Evolutionary conservation across 805 yeast genomes (phyloP).

Genomic region (Monosporozyma aerobia): DNA sequence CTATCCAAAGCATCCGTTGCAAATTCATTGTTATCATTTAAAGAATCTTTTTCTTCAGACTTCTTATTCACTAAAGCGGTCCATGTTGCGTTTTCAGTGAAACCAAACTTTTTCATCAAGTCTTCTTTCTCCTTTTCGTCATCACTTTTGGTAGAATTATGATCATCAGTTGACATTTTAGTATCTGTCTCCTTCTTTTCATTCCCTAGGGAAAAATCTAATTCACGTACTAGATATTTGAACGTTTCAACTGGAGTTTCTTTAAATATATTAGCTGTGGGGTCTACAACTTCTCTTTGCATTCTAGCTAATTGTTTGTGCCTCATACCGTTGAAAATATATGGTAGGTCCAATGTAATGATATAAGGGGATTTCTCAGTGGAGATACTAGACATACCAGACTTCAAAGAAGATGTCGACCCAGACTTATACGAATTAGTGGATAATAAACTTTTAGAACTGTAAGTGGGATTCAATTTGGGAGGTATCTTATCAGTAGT

Average conservation of each 20-base stretch:
- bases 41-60: conserved; percentile 3
- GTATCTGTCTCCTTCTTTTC: conserved; percentile 11
- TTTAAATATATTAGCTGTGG: conserved; percentile 13
- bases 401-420: conserved; percentile 8
- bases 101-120: conserved; percentile 24
- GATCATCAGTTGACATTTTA: conserved; percentile 6
- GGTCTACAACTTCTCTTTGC: conserved; percentile 1
- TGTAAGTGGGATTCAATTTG: conserved; percentile 1
- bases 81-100: conserved; percentile 28
- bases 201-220: conserved; percentile 23
- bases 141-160: conserved; percentile 16
- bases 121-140: conserved; percentile 11
- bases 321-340: conserved; percentile 23
- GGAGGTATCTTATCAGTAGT: conserved; percentile 3
- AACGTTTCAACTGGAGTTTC: conserved; percentile 27
- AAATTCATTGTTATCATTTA: neutral
- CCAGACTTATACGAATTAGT: conserved; percentile 6
- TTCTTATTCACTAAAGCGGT: conserved; percentile 20
- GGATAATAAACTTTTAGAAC: conserved; percentile 11
- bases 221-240: conserved; percentile 27
- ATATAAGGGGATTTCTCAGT: conserved; percentile 16
- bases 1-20: neutral
- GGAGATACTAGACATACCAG: conserved; percentile 6
- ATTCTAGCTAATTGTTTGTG: conserved; percentile 12
- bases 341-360: conserved; percentile 24